Conservation (phyloP, 2,329 filamentous ascomycete species). For the Endocalyx cinctus region DNA sequence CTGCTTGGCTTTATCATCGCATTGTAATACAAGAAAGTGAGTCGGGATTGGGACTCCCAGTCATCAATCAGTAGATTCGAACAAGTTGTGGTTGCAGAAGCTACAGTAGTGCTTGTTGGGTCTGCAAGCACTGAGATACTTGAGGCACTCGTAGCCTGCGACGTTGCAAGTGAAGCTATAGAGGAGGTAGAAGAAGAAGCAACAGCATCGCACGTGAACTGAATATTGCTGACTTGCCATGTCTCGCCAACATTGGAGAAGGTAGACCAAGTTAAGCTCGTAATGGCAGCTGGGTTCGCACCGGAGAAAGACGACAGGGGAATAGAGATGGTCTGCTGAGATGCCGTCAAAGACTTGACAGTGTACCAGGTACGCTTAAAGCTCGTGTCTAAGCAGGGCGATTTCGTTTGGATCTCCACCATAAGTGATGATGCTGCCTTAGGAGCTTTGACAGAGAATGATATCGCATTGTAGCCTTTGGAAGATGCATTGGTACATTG, state of each 20-base stretch:
- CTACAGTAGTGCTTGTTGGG: no score
- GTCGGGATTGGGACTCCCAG: slow-evolving; percentile 56
- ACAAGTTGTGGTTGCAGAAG: no score
- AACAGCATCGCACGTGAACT: slow-evolving; percentile 1
- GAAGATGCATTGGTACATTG: background rate
- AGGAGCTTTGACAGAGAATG: slow-evolving; percentile 4
- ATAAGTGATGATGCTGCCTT: background rate
- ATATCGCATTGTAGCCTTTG: slow-evolving; percentile 1
- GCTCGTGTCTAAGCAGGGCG: slow-evolving; percentile 1
- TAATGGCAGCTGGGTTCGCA: slow-evolving; percentile 2
- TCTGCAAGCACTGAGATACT: no score
- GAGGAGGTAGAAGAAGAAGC: background rate
- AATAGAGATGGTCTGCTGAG: slow-evolving; percentile 4
- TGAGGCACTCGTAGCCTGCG: no score
- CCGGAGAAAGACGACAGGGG: slow-evolving; percentile 2
- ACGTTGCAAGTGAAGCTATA: no score
- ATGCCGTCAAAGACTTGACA: slow-evolving; percentile 3
- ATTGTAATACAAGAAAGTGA: slow-evolving; percentile 59
- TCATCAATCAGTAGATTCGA: slow-evolving; percentile 57
- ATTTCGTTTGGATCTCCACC: slow-evolving; percentile 4
- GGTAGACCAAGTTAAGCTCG: slow-evolving; percentile 3
- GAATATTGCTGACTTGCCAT: slow-evolving; percentile 4
- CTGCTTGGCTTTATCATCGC: slow-evolving; percentile 50
- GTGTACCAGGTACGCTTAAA: slow-evolving; percentile 1
- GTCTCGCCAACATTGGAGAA: slow-evolving; percentile 2